Percentiles rank a stretch among this genome's conserved stretches.
These are phyloP conservation scores for Boletus semigastroideus DNA, from an alignment of 1,284 basidiomycete genomes.

Conservation along the genomic window DNA sequence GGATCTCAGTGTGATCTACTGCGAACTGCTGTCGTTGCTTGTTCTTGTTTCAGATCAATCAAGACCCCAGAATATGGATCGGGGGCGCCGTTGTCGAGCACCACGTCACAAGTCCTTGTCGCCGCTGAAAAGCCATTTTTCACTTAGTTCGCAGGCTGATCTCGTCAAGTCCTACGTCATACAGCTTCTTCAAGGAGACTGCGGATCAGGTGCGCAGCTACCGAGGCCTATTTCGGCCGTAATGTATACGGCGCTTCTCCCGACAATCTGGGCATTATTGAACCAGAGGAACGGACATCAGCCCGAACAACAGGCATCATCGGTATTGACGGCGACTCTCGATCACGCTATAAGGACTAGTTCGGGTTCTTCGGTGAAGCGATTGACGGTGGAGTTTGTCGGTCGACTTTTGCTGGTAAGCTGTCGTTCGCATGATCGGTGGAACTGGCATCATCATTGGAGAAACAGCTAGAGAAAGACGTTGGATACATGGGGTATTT, in stretches of 20 bases:
- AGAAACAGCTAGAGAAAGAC: constrained; percentile 59
- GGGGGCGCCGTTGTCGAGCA: constrained; percentile 9
- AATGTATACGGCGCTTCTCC: constrained; percentile 72
- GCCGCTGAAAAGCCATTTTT: constrained; percentile 12
- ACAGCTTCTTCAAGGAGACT: constrained; percentile 59
- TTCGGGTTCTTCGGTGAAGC: constrained; percentile 63
- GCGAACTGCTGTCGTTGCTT: constrained; percentile 70
- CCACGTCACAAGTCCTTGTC: constrained; percentile 4
- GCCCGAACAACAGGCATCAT: constrained; percentile 22
- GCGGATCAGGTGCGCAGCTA: constrained; percentile 40
- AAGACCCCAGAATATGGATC: constrained; percentile 6
- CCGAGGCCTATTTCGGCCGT: constrained; percentile 51
- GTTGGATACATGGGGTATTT: constrained; percentile 55
- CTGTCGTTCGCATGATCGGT: constrained; percentile 3
- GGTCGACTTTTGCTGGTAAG: constrained; percentile 66
- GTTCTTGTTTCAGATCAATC: constrained; percentile 42
- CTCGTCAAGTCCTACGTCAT: constrained; percentile 71
- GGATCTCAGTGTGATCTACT: constrained; percentile 72
- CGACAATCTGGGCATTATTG: constrained; percentile 83
- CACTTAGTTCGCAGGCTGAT: constrained; percentile 43
- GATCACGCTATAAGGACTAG: constrained; percentile 58
- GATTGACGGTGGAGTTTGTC: constrained; percentile 69
- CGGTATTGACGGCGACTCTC: constrained; percentile 50
- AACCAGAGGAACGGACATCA: constrained; percentile 39
- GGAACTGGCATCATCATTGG: not conserved